phyloP scores from a whole-genome alignment of 140 eudicot species.

The Flaveria floridana region DNA sequence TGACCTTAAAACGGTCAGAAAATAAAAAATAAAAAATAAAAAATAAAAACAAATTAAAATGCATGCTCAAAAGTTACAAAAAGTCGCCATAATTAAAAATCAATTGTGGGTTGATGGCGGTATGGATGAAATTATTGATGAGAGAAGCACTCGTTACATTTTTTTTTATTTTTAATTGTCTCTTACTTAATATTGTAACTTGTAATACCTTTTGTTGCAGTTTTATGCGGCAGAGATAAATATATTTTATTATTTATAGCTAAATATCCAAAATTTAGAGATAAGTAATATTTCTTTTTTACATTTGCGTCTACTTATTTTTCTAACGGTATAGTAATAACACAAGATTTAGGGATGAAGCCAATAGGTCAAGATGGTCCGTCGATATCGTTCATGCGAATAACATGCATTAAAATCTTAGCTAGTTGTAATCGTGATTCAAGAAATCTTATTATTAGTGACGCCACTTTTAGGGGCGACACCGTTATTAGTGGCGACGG shows the following conservation, averaged over 20 bases:
- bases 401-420: too few species aligned
- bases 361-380: background rate
- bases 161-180: background rate
- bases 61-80: slow-evolving; percentile 21
- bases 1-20: slow-evolving; percentile 33
- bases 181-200: background rate
- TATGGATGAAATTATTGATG: slow-evolving; percentile 19
- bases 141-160: background rate
- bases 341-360: too few species aligned
- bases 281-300: background rate
- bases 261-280: background rate
- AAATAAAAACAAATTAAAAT: background rate
- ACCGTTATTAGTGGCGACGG: too few species aligned
- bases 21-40: too few species aligned
- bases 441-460: too few species aligned
- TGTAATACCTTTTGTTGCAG: background rate
- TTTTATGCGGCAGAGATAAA: background rate
- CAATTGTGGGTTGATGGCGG: slow-evolving; percentile 15
- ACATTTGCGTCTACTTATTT: too few species aligned
- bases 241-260: background rate
- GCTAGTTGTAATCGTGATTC: background rate
- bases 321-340: too few species aligned
- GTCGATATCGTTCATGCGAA: background rate
- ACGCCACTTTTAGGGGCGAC: too few species aligned
- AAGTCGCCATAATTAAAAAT: slow-evolving; percentile 24